Conservation (phyloP, 2,329 filamentous ascomycete species). For the Pseudophaeomoniella oleicola region DNA sequence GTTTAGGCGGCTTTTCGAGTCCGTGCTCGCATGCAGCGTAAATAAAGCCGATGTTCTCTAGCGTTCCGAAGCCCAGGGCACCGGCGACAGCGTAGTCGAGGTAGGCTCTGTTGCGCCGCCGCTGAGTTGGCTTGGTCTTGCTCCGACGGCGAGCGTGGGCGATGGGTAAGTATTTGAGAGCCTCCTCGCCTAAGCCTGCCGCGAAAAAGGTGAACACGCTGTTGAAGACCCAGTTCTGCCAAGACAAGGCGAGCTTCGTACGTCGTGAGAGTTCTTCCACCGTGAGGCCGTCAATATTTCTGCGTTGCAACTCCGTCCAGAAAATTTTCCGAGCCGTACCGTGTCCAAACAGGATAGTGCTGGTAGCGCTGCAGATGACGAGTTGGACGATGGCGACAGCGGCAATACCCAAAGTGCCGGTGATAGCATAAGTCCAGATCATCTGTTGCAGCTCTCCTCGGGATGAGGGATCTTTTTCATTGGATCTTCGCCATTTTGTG, state of each 20-base stretch:
- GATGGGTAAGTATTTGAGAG: slow-evolving; percentile 8
- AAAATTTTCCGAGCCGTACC: slow-evolving; percentile 1
- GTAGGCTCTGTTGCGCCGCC: slow-evolving; percentile 5
- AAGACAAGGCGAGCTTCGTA: slow-evolving; percentile 4
- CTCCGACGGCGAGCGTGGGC: slow-evolving; percentile 5
- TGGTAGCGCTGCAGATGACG: slow-evolving; percentile 2
- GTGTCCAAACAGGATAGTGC: slow-evolving; percentile 4
- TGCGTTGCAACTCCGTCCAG: slow-evolving; percentile 3
- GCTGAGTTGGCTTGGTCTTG: slow-evolving; percentile 4
- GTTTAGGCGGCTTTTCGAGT: slow-evolving; percentile 1
- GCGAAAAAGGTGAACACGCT: slow-evolving; percentile 5
- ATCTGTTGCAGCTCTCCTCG: neutral
- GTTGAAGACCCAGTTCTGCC: slow-evolving; percentile 10
- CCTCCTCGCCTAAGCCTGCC: slow-evolving; percentile 9
- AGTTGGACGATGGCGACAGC: slow-evolving; percentile 5
- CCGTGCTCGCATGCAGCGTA: slow-evolving; percentile 4
- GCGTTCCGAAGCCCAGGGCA: slow-evolving; percentile 9
- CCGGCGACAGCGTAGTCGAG: slow-evolving; percentile 5
- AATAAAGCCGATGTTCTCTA: slow-evolving; percentile 10
- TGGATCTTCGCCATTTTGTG: neutral
- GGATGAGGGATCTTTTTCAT: neutral
- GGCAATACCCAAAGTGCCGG: slow-evolving; percentile 8
- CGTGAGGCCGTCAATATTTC: slow-evolving; percentile 3
- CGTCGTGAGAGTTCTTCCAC: slow-evolving; percentile 4
- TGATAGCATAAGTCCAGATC: slow-evolving; percentile 9